Evolutionary conservation across 108 stramenopile species (phyloP).

Genomic region (Cyclostephanos invisitatus): DNA sequence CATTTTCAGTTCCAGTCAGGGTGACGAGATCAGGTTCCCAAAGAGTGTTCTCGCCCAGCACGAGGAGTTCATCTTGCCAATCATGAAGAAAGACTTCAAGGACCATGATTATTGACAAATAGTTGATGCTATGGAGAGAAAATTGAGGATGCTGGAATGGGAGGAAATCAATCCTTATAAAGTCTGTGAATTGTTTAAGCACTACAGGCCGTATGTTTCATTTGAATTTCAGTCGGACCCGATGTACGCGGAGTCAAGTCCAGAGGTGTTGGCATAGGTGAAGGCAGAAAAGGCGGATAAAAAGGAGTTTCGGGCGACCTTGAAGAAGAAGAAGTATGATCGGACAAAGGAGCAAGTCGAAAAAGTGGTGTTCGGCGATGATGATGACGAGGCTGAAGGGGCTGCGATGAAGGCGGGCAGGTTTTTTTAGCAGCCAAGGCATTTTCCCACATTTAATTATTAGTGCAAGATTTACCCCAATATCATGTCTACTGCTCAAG

Average conservation of each 20-base stretch:
- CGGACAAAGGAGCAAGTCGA: neutral
- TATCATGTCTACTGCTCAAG: too few relatives aligned
- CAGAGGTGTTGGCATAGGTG: neutral
- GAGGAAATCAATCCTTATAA: constrained; percentile 10
- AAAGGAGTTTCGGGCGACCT: neutral
- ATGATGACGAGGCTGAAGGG: neutral
- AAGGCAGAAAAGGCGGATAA: neutral
- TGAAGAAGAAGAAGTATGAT: neutral
- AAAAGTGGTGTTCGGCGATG: neutral
- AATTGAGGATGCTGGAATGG: too few relatives aligned
- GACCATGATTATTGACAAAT: too few relatives aligned
- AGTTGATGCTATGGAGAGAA: too few relatives aligned
- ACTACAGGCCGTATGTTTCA: neutral
- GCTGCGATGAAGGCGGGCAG: neutral
- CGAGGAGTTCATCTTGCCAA: too few relatives aligned
- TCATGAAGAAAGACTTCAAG: too few relatives aligned
- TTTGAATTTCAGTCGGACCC: neutral
- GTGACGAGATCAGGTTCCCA: too few relatives aligned
- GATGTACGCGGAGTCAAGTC: neutral
- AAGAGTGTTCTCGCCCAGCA: too few relatives aligned
- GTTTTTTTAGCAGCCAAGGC: too few relatives aligned
- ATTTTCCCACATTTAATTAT: too few relatives aligned
- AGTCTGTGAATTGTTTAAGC: constrained; percentile 1
- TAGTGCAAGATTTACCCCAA: too few relatives aligned
- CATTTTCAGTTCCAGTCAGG: too few relatives aligned